phyloP scores from a whole-genome alignment of 441 rosid genomes.

The Adansonia madagascariensis region DNA sequence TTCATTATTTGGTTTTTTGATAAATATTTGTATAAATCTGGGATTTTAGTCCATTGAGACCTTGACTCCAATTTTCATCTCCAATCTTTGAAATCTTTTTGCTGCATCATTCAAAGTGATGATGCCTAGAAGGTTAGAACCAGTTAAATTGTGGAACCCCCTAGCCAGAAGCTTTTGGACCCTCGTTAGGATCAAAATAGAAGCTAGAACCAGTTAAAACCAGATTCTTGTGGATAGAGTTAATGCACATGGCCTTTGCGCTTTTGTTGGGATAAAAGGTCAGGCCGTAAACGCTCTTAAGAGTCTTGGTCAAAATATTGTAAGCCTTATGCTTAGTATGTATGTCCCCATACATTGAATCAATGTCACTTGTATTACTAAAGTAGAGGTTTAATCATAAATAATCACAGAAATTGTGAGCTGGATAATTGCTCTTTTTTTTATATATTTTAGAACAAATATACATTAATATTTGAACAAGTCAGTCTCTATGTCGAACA shows the following conservation, averaged over 20 bases:
- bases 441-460: background rate
- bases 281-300: background rate
- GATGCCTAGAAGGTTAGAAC: background rate
- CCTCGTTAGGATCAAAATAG: no score
- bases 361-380: background rate
- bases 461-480: background rate
- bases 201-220: no score
- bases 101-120: no score
- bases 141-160: background rate
- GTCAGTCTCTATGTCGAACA: background rate
- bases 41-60: background rate
- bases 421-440: background rate
- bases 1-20: constrained; percentile 4
- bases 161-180: background rate
- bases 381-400: background rate
- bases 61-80: background rate
- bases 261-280: background rate
- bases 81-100: background rate
- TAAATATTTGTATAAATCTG: background rate
- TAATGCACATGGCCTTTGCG: background rate
- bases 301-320: background rate
- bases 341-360: background rate
- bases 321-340: background rate
- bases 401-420: background rate
- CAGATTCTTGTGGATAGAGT: background rate